Percentiles rank a stretch among this genome's conserved stretches.
Evolutionary conservation across 345 rosid genomes (phyloP).

Genomic region (Arabidopsis arenosa): DNA sequence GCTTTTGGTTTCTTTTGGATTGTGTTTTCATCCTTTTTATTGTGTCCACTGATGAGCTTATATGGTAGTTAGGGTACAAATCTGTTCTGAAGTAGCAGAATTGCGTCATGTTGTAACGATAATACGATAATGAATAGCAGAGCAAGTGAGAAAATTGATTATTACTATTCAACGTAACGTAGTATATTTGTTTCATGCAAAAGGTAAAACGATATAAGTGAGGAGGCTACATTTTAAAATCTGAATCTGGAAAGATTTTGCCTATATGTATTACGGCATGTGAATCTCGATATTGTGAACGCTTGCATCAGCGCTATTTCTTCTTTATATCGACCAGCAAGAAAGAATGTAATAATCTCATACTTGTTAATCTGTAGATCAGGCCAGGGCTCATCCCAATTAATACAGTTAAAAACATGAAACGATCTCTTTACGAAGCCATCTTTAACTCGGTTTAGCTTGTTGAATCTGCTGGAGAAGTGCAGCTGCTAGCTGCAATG

Average conservation of each 20-base stretch:
- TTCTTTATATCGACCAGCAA: constrained; percentile 10
- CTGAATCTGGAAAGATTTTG: not conserved
- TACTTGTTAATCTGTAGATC: constrained; percentile 14
- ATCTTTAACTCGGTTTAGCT: constrained; percentile 62
- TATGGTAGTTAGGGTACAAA: not conserved
- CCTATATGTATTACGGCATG: constrained; percentile 8
- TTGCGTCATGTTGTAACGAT: not conserved
- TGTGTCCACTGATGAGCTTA: not conserved
- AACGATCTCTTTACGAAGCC: not conserved
- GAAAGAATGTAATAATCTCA: not conserved
- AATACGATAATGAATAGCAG: not conserved
- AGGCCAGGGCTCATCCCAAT: not conserved
- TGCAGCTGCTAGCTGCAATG: constrained; percentile 90
- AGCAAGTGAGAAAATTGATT: constrained; percentile 7
- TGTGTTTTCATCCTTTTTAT: not conserved
- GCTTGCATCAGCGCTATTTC: not conserved
- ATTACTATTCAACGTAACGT: not conserved
- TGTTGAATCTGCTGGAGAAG: constrained; percentile 97
- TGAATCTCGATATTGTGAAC: constrained; percentile 7
- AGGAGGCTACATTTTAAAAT: constrained; percentile 16
- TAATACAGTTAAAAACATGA: not conserved
- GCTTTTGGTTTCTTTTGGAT: not conserved
- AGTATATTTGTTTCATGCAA: not conserved
- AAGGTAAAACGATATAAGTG: constrained; percentile 13
- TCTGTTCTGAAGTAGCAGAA: not conserved